Evolutionary conservation across 371 early-diverging fungal species (phyloP).

Genomic region (Ordospora colligata): DNA sequence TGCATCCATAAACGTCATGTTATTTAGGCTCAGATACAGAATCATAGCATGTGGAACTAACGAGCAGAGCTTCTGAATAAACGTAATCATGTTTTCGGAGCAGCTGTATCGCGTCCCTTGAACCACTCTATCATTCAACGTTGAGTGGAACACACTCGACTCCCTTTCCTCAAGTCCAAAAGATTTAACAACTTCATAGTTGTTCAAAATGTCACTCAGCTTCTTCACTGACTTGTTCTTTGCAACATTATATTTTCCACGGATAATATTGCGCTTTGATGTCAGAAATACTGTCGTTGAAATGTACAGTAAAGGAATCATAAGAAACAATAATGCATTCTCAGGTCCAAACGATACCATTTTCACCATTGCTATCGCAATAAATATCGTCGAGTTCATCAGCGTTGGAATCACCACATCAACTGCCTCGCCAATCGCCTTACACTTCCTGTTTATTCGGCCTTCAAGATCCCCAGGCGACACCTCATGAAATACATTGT

Average conservation of each 20-base stretch:
- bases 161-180: slow-evolving; percentile 51
- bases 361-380: background rate
- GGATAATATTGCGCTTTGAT: slow-evolving; percentile 34
- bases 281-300: slow-evolving; percentile 15
- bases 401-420: slow-evolving; percentile 25
- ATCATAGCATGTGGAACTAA: slow-evolving; percentile 18
- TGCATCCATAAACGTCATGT: background rate
- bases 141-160: slow-evolving; percentile 13
- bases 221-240: slow-evolving; percentile 10
- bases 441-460: slow-evolving; percentile 41
- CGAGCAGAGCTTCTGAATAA: background rate
- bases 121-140: slow-evolving; percentile 4
- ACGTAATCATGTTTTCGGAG: slow-evolving; percentile 1
- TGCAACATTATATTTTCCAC: slow-evolving; percentile 20
- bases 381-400: slow-evolving; percentile 15
- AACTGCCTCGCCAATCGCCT: slow-evolving; percentile 33
- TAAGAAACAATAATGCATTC: slow-evolving; percentile 13
- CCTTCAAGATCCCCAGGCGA: slow-evolving; percentile 43
- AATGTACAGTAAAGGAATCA: slow-evolving; percentile 28
- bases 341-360: background rate
- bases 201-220: slow-evolving; percentile 41
- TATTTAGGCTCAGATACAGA: background rate
- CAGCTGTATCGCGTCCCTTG: background rate
- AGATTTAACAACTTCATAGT: slow-evolving; percentile 52
- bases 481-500: slow-evolving; percentile 22